Base-by-base conservation (phyloP, 164 flowering plant genomes). In the Santalum album region DNA sequence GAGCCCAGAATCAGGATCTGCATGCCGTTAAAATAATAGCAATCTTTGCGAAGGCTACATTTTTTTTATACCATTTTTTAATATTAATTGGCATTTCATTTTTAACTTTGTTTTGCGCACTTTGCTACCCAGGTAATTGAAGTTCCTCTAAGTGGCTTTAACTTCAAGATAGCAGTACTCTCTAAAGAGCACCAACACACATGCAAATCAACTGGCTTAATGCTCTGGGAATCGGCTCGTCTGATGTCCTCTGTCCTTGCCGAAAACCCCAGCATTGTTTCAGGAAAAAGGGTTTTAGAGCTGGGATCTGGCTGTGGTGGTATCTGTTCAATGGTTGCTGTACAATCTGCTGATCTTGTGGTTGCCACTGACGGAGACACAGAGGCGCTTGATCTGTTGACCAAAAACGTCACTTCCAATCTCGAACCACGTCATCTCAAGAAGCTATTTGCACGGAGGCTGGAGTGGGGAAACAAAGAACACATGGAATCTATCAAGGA, bases 211-310 rank as follows among this genome's bases (percentile, higher is more conserved):
- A 92, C 98, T 20, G 98, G 98, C 49, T 66, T 92, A 66, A 86
- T 92, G 95, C 75, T 87, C 25, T 91, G 98, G 98, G 96, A 91
- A 74, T 91, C 98, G 9, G 92, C 96, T 64, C 79, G 75, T n/a
- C 54, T 92, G 36, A 81, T 92, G 92, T 88, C 94, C 47, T 70
- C 75, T n/a, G 56, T 92, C 45, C 76, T 92, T n/a, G 81, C 81
- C 5, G 57, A 53, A 68, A 92, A 84, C 63, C 89, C 82, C 49
- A 63, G 65, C 7, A 83, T 92, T 27, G 76, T 84, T 66, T 48
- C 82, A 0, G 83, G 86, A 16, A 88, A 77, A 72, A 71, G 69
- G 62, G 87, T 92, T 23, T 72, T 92, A 49, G 98, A 92, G 62
- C 68, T 92, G 66, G 98, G 98, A 15, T 74, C 81, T 56, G 98